Evolutionary conservation across 1,284 basidiomycete genomes (phyloP).

Genomic region (Cystobasidiaceae sp.): DNA sequence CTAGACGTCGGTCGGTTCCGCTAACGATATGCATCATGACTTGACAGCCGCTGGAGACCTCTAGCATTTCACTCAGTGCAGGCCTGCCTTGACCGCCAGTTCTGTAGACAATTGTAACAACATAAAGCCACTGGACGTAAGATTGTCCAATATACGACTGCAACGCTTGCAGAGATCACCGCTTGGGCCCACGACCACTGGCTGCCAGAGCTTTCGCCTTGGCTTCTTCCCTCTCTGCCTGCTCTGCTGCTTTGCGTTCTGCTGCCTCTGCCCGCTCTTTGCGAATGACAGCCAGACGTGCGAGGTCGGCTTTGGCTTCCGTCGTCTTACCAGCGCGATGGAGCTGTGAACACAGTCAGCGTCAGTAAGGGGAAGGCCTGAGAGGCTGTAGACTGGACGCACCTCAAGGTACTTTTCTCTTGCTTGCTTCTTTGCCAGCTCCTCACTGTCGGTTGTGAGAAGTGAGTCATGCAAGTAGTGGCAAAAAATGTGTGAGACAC

Average conservation of each 20-base stretch:
- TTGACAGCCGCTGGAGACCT: constrained; percentile 8
- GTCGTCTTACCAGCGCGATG: constrained; percentile 75
- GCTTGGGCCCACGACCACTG: constrained; percentile 24
- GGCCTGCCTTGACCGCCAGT: too few species aligned
- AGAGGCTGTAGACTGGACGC: background rate
- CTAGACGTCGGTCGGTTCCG: background rate
- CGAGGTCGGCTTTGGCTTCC: constrained; percentile 77
- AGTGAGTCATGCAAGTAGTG: background rate
- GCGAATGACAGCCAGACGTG: constrained; percentile 76
- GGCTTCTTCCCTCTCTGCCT: constrained; percentile 11
- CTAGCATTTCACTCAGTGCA: constrained; percentile 7
- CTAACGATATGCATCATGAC: background rate
- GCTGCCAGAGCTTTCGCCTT: constrained; percentile 14
- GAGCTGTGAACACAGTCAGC: constrained; percentile 47
- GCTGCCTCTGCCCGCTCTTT: constrained; percentile 59
- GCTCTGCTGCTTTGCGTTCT: constrained; percentile 17
- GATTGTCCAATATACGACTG: background rate
- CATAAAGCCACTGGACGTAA: background rate
- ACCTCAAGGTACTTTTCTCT: constrained; percentile 54
- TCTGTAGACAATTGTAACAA: background rate
- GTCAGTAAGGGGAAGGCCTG: background rate
- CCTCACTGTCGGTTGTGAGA: constrained; percentile 57
- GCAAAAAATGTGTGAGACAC: background rate
- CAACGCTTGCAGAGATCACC: background rate
- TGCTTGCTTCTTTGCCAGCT: constrained; percentile 81